These are phyloP conservation scores for Exophiala sideris DNA, from an alignment of 2,329 filamentous ascomycete species.

Conservation along the genomic window DNA sequence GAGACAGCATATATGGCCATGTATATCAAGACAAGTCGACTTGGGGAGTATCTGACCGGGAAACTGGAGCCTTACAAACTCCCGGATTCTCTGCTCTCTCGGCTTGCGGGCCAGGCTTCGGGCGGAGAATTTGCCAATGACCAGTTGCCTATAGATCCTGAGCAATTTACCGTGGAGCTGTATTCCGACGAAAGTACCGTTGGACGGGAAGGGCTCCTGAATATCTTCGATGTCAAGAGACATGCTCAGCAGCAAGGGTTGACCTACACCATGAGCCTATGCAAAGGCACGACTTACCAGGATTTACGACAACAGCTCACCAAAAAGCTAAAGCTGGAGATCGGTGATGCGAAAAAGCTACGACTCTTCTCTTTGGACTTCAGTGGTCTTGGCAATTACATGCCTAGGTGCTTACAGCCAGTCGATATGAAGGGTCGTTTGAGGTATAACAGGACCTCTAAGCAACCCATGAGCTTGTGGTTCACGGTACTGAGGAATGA, in stretches of 20 bases:
- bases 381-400: constrained; percentile 15
- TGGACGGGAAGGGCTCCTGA: constrained; percentile 38
- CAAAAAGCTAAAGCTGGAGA: constrained; percentile 8
- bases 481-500: constrained; percentile 22
- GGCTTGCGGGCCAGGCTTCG: constrained; percentile 31
- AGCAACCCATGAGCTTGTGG: constrained; percentile 24
- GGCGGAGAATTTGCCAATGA: constrained; percentile 15
- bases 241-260: constrained; percentile 16
- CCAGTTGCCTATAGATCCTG: constrained; percentile 16
- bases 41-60: constrained; percentile 40
- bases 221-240: constrained; percentile 39
- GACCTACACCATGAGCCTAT: constrained; percentile 5
- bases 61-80: constrained; percentile 49
- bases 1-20: constrained; percentile 52
- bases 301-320: constrained; percentile 20
- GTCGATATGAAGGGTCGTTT: constrained; percentile 12
- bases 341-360: constrained; percentile 17
- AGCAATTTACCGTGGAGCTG: constrained; percentile 38
- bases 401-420: constrained; percentile 12
- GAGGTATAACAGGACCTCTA: background rate
- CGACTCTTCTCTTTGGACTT: constrained; percentile 24
- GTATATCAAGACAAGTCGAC: constrained; percentile 53
- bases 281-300: constrained; percentile 13
- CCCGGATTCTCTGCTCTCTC: constrained; percentile 40
- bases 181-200: constrained; percentile 38